Conservation (phyloP, 345 rosid species). For the Mangifera indica region DNA sequence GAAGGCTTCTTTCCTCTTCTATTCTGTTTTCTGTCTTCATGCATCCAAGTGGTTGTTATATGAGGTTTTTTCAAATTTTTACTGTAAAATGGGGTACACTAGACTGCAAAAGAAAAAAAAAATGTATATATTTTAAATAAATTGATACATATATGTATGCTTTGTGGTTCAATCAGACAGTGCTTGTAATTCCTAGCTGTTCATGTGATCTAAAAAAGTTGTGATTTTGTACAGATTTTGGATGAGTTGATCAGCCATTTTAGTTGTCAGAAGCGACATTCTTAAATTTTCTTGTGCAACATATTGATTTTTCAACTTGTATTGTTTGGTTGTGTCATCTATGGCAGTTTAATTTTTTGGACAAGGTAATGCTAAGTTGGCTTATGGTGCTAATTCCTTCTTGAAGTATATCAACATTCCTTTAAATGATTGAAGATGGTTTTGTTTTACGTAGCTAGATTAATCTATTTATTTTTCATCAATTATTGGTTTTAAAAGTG, state of each 20-base stretch:
- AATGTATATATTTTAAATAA: too few relatives aligned
- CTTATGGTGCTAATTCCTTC: slow-evolving; percentile 10
- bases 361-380: background rate
- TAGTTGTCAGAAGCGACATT: background rate
- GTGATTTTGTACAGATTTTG: background rate
- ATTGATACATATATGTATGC: too few relatives aligned
- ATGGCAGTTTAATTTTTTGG: slow-evolving; percentile 1
- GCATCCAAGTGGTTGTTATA: background rate
- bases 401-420: slow-evolving; percentile 2
- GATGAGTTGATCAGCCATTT: background rate
- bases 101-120: too few relatives aligned
- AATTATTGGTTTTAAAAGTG: slow-evolving; percentile 18
- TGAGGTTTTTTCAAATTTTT: too few relatives aligned
- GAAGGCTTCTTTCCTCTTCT: background rate
- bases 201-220: too few relatives aligned
- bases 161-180: too few relatives aligned
- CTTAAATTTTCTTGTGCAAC: background rate
- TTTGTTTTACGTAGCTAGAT: background rate
- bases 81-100: too few relatives aligned
- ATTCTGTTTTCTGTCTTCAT: slow-evolving; percentile 5
- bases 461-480: background rate
- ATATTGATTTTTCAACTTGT: background rate
- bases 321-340: background rate
- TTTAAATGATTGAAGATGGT: background rate
- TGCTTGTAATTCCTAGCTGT: too few relatives aligned